A percentile compares a stretch with the other conserved stretches of the same genome.
Evolutionary conservation across 148 eudicot genomes (phyloP).

Genomic region (Hydrangea macrophylla): DNA sequence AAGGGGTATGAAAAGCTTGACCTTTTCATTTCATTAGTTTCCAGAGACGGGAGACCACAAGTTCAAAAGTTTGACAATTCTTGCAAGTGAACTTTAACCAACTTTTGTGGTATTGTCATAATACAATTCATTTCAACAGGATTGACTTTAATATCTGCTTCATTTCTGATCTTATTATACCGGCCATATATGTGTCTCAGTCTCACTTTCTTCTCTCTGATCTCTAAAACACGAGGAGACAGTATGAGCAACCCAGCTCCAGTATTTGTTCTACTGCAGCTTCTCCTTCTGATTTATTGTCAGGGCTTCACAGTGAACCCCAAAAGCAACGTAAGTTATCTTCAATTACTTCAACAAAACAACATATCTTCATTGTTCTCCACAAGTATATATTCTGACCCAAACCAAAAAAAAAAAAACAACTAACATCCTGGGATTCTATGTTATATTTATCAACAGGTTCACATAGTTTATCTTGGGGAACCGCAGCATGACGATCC

Average conservation of each 20-base stretch:
- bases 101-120: not conserved
- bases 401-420: not conserved
- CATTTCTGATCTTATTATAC: not conserved
- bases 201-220: no score
- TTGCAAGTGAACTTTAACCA: not conserved
- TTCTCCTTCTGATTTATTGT: no score
- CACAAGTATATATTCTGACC: no score
- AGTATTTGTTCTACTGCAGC: not conserved
- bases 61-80: not conserved
- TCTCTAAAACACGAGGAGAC: not conserved
- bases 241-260: not conserved
- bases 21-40: not conserved
- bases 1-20: not conserved
- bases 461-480: slow-evolving; percentile 26
- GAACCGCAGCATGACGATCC: slow-evolving; percentile 21
- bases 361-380: not conserved
- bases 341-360: not conserved
- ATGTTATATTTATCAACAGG: slow-evolving; percentile 4
- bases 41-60: not conserved
- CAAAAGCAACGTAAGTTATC: not conserved
- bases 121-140: not conserved
- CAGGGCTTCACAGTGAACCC: not conserved
- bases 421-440: not conserved
- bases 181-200: not conserved
- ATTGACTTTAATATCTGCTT: not conserved